Evolutionary conservation across 768 basidiomycete genomes (phyloP).

Genomic region (Kwoniella dejecticola): DNA sequence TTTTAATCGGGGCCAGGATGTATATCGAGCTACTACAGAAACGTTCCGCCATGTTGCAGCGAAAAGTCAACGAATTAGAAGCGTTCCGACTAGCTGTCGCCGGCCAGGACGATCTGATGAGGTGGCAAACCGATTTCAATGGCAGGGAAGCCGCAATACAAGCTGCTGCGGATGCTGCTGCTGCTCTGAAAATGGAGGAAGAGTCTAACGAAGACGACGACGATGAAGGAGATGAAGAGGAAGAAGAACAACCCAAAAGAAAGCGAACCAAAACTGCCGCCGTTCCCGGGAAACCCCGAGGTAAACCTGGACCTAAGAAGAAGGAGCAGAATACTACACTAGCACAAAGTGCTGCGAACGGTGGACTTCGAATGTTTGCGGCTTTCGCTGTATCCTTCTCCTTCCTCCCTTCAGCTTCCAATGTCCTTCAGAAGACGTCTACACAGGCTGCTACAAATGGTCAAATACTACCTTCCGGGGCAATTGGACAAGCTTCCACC

Average conservation of each 20-base stretch:
- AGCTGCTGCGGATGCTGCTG: slow-evolving; percentile 18
- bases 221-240: slow-evolving; percentile 33
- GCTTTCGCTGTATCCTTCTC: slow-evolving; percentile 50
- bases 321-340: slow-evolving; percentile 14
- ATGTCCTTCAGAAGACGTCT: slow-evolving; percentile 21
- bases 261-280: slow-evolving; percentile 21
- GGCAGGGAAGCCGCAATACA: slow-evolving; percentile 25
- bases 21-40: slow-evolving; percentile 51
- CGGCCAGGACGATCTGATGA: slow-evolving; percentile 31
- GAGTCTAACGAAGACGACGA: slow-evolving; percentile 20
- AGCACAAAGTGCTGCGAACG: slow-evolving; percentile 7
- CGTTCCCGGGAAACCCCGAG: slow-evolving; percentile 13
- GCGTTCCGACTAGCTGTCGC: slow-evolving; percentile 33
- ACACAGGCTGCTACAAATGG: slow-evolving; percentile 11
- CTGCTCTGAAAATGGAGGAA: slow-evolving; percentile 20
- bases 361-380: slow-evolving; percentile 39
- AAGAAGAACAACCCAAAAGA: slow-evolving; percentile 37
- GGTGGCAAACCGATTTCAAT: slow-evolving; percentile 42
- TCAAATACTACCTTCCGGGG: slow-evolving; percentile 16
- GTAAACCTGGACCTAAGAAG: slow-evolving; percentile 19
- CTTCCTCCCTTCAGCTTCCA: slow-evolving; percentile 44
- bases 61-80: slow-evolving; percentile 45
- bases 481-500: slow-evolving; percentile 19
- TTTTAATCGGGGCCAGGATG: slow-evolving; percentile 50
- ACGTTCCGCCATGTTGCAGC: slow-evolving; percentile 34